A percentile compares a stretch with the other conserved stretches of the same genome.
Conservation (phyloP, 306 rosid genomes). For the Lathyrus sativus region DNA sequence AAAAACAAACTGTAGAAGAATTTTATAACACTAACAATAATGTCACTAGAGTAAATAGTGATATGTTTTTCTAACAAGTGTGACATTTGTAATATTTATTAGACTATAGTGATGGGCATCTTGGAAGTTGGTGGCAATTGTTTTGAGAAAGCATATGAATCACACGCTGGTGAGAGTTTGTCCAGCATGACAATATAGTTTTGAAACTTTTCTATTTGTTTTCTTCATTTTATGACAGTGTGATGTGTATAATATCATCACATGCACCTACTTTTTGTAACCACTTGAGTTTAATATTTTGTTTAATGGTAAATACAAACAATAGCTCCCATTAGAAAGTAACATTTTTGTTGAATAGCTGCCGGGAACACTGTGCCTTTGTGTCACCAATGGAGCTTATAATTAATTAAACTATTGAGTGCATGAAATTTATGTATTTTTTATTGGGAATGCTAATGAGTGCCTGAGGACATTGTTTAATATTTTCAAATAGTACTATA, state of each 20-base stretch:
- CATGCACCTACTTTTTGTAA: conserved; percentile 44
- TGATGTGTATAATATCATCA: conserved; percentile 42
- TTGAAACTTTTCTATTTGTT: conserved; percentile 37
- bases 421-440: neutral
- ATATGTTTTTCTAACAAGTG: neutral
- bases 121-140: conserved; percentile 37
- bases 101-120: conserved; percentile 35
- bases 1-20: conserved; percentile 21
- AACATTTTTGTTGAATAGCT: conserved; percentile 37
- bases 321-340: conserved; percentile 41
- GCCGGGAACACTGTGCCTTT: conserved; percentile 33
- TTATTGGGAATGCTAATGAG: neutral
- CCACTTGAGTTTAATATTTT: conserved; percentile 38
- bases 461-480: too few relatives aligned
- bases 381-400: conserved; percentile 15
- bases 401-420: conserved; percentile 31
- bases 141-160: conserved; percentile 43
- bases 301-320: conserved; percentile 39
- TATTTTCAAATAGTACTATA: too few relatives aligned
- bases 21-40: neutral
- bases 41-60: conserved; percentile 27
- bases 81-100: neutral
- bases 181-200: conserved; percentile 40
- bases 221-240: conserved; percentile 40
- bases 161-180: conserved; percentile 43